phyloP scores from a whole-genome alignment of 805 yeast species.

The Wickerhamiella hasegawae region DNA sequence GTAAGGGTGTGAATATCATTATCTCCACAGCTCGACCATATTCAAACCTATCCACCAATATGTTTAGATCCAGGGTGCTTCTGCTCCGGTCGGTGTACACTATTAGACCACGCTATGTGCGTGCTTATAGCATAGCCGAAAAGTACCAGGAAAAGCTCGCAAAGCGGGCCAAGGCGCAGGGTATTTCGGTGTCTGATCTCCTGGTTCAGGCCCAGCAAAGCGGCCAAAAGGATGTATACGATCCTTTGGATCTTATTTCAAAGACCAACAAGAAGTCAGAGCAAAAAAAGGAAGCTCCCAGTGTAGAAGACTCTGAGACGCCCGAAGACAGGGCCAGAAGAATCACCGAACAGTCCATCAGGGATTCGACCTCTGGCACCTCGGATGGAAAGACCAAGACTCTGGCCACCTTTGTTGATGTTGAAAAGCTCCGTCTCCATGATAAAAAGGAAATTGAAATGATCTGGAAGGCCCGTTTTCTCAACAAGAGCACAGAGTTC shows the following conservation, averaged over 20 bases:
- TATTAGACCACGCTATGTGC: too few relatives aligned
- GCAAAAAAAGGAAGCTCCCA: not conserved
- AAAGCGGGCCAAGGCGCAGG: slow-evolving; percentile 15
- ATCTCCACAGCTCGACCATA: too few relatives aligned
- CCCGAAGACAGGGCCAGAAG: not conserved
- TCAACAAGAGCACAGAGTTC: slow-evolving; percentile 38
- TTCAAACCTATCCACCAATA: too few relatives aligned
- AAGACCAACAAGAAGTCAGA: slow-evolving; percentile 5
- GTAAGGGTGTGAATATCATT: too few relatives aligned
- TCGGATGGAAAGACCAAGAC: slow-evolving; percentile 33
- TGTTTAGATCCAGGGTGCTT: too few relatives aligned
- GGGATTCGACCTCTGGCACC: not conserved
- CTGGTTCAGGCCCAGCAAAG: slow-evolving; percentile 8
- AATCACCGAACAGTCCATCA: not conserved
- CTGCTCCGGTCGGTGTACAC: too few relatives aligned
- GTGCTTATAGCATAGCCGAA: too few relatives aligned
- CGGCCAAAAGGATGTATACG: slow-evolving; percentile 8
- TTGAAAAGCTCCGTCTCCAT: slow-evolving; percentile 44
- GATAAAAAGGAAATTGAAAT: slow-evolving; percentile 50
- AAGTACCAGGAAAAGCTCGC: slow-evolving; percentile 29
- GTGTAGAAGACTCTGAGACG: not conserved
- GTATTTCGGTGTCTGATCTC: slow-evolving; percentile 11
- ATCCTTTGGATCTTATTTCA: slow-evolving; percentile 8
- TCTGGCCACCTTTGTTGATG: slow-evolving; percentile 51
- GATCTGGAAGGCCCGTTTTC: slow-evolving; percentile 82